Evolutionary conservation across 805 yeast genomes (phyloP).

Genomic region (Saccharomycodes ludwigii): DNA sequence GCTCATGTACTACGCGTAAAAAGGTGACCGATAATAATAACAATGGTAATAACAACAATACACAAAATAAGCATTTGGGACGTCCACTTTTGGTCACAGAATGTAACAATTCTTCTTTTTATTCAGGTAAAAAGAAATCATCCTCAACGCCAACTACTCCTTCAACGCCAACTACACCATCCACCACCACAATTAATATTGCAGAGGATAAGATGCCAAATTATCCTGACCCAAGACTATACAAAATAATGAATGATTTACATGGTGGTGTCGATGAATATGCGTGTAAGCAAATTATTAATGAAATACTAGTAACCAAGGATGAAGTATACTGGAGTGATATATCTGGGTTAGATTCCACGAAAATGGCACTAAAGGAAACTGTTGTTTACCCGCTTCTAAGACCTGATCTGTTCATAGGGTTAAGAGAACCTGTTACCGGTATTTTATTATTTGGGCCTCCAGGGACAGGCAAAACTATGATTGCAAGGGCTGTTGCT

Average conservation of each 20-base stretch:
- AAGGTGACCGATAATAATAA: too few species aligned
- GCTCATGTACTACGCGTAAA: too few species aligned
- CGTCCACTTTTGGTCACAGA: too few species aligned
- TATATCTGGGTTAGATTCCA: constrained; percentile 83
- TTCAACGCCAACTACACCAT: too few species aligned
- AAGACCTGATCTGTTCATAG: constrained; percentile 84
- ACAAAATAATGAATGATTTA: constrained; percentile 17
- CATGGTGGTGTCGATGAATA: constrained; percentile 65
- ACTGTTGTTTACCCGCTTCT: constrained; percentile 93
- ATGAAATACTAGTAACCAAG: constrained; percentile 82
- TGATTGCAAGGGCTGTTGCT: constrained; percentile 95
- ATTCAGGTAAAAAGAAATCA: too few species aligned
- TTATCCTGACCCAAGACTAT: constrained; percentile 6
- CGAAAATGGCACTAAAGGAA: constrained; percentile 81
- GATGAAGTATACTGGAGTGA: constrained; percentile 94
- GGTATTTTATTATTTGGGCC: constrained; percentile 98
- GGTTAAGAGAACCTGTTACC: constrained; percentile 84
- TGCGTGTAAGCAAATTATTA: constrained; percentile 75
- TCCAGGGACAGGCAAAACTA: constrained; percentile 96
- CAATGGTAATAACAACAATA: too few species aligned
- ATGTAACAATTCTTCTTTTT: too few species aligned
- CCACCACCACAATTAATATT: too few species aligned
- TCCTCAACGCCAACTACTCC: too few species aligned
- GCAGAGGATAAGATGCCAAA: too few species aligned
- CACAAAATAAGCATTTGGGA: too few species aligned